Evolutionary conservation across 2,329 filamentous ascomycete genomes (phyloP), one percentile per base, ranked within the genome.

Genomic region (Aspergillus costaricaensis): DNA sequence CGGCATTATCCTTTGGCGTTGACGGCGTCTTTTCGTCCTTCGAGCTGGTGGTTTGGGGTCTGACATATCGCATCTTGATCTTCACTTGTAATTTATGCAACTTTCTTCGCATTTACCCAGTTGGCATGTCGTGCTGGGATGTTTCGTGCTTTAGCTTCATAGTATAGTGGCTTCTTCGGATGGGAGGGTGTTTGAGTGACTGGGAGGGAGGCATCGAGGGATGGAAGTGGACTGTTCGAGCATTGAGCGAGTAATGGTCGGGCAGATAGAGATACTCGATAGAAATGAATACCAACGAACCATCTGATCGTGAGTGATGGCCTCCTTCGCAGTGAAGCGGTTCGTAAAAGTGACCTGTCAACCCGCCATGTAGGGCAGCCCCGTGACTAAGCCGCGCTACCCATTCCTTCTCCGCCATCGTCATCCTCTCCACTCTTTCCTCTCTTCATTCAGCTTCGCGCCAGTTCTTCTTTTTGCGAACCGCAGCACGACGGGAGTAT

Each of bases 1-100:
- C 55, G 55, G 55, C 55, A 63, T 61, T 60, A 32, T 61, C 41
- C 55, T 70, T 59, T 64, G 71, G 70, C 55, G 62, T 62, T 62
- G 25, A 48, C 48, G 47, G 53, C 52, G 49, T 54, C 36, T 48
- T 25, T 53, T 49, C 36, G 39, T 56, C 17, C 54, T 49, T 49
- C 41, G 51, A 56, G 38, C 19, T 14, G 58, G 58, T 21, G 58
- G 50, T 25, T 60, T 38, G 58, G 53, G 54, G n/a, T 60, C 6
- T 17, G 14, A 7, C 21, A 41, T 5, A 32, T 47, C 27, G 36
- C 32, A 47, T 44, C 47, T 32, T 10, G 8, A 50, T 59, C 9
- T 27, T 55, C 15, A 21, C 23, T n/a, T 59, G 54, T 53, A 50
- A 30, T 10, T 48, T 39, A 27, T 21, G 30, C 8, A 23, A 19